phyloP scores from a whole-genome alignment of 768 basidiomycete genomes.

The Termitomyces titanicus region DNA sequence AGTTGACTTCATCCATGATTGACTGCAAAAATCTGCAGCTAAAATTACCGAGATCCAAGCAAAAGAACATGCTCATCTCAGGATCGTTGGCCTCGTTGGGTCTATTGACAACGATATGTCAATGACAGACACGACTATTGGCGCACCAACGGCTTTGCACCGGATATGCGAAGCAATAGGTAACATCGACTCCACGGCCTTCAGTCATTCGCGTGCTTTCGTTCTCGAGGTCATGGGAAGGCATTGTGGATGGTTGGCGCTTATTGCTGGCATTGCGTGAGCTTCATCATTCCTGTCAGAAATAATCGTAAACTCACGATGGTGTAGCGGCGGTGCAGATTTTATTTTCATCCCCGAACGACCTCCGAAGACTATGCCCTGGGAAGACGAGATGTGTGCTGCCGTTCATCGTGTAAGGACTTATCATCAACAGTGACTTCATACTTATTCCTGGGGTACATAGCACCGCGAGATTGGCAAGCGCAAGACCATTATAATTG shows the following conservation, averaged over 20 bases:
- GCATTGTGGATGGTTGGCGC: slow-evolving; percentile 98
- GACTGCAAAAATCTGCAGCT: slow-evolving; percentile 32
- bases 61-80: slow-evolving; percentile 74
- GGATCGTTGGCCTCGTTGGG: slow-evolving; percentile 97
- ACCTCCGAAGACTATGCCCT: slow-evolving; percentile 73
- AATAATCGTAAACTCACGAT: neutral
- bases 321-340: slow-evolving; percentile 78
- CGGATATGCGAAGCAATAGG: slow-evolving; percentile 98
- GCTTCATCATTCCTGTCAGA: slow-evolving; percentile 16
- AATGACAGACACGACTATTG: slow-evolving; percentile 95
- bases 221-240: slow-evolving; percentile 99
- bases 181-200: slow-evolving; percentile 95
- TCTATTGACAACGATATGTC: slow-evolving; percentile 99
- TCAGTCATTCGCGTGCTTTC: slow-evolving; percentile 95
- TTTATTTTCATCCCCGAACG: slow-evolving; percentile 97
- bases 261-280: slow-evolving; percentile 88
- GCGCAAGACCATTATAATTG: slow-evolving; percentile 97
- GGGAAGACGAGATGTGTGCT: slow-evolving; percentile 92
- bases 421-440: neutral
- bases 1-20: neutral
- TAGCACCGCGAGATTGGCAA: slow-evolving; percentile 90
- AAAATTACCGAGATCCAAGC: slow-evolving; percentile 75
- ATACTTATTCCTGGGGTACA: neutral
- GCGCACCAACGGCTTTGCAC: slow-evolving; percentile 91
- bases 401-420: slow-evolving; percentile 72